Conservation (phyloP, 768 basidiomycete genomes). For the Boletus subcaerulescens region DNA sequence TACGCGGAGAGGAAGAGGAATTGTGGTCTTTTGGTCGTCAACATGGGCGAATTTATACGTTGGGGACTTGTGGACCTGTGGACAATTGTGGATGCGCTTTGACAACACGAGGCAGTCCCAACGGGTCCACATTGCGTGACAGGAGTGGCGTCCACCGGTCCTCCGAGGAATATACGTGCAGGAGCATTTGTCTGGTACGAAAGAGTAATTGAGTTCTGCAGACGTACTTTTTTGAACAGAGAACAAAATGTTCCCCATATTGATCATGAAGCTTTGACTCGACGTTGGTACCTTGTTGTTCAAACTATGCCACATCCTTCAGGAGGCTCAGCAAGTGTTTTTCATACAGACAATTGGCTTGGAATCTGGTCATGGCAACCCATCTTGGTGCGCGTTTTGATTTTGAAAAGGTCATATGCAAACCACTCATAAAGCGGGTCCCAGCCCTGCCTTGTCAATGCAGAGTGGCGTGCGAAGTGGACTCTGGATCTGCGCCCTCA, state of each 20-base stretch:
- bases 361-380: not conserved
- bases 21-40: not conserved
- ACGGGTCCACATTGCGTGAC: constrained; percentile 8
- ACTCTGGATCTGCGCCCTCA: no score
- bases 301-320: not conserved
- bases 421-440: no score
- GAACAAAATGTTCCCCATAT: no score
- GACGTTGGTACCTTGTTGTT: not conserved
- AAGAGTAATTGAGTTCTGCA: no score
- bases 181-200: not conserved
- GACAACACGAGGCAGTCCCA: constrained; percentile 27
- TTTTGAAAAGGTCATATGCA: not conserved
- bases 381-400: not conserved
- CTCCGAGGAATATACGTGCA: constrained; percentile 1
- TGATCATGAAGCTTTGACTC: not conserved
- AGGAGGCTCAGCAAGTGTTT: not conserved
- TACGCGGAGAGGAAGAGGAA: not conserved
- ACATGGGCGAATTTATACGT: constrained; percentile 17
- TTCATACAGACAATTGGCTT: not conserved
- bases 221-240: not conserved
- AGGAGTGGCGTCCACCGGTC: constrained; percentile 12
- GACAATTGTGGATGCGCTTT: constrained; percentile 26
- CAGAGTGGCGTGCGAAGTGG: not conserved
- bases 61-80: constrained; percentile 19
- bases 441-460: no score